phyloP scores from a whole-genome alignment of 2,329 filamentous ascomycete species.

The Scytalidium lignicola region DNA sequence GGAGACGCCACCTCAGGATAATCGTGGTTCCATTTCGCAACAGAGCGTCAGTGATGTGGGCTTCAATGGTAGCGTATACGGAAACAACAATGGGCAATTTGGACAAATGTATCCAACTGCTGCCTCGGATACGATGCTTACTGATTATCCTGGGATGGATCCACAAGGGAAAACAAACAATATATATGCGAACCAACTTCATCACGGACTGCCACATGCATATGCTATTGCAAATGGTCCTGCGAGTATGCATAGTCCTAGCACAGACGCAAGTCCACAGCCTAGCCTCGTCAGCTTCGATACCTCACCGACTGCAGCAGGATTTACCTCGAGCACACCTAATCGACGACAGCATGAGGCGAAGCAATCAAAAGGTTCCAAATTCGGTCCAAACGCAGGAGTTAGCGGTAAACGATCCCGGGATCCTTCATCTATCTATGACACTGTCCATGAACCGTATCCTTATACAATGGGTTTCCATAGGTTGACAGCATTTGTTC shows the following conservation, averaged over 20 bases:
- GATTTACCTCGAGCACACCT: constrained; percentile 16
- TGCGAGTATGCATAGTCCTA: constrained; percentile 58
- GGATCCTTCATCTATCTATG: constrained; percentile 83
- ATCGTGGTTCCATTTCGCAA: constrained; percentile 36
- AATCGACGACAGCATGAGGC: constrained; percentile 23
- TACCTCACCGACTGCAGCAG: constrained; percentile 43
- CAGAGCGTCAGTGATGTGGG: constrained; percentile 37
- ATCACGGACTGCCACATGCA: constrained; percentile 59
- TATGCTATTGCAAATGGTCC: constrained; percentile 60
- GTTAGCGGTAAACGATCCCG: constrained; percentile 48
- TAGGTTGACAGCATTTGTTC: constrained; percentile 73
- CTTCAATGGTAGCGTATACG: constrained; percentile 23
- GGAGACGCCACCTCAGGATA: constrained; percentile 70
- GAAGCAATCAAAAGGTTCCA: constrained; percentile 15
- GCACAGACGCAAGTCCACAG: constrained; percentile 59
- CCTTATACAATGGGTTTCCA: constrained; percentile 89
- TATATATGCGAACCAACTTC: constrained; percentile 40
- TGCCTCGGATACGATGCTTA: constrained; percentile 37
- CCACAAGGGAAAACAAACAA: constrained; percentile 36
- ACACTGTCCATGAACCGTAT: constrained; percentile 85
- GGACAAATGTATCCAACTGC: constrained; percentile 38
- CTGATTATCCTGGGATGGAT: constrained; percentile 47
- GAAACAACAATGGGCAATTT: constrained; percentile 34
- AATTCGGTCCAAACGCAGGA: constrained; percentile 23
- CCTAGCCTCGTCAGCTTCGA: constrained; percentile 49